Base-by-base conservation (phyloP, 768 basidiomycete genomes). In the Lentinula sp. region DNA sequence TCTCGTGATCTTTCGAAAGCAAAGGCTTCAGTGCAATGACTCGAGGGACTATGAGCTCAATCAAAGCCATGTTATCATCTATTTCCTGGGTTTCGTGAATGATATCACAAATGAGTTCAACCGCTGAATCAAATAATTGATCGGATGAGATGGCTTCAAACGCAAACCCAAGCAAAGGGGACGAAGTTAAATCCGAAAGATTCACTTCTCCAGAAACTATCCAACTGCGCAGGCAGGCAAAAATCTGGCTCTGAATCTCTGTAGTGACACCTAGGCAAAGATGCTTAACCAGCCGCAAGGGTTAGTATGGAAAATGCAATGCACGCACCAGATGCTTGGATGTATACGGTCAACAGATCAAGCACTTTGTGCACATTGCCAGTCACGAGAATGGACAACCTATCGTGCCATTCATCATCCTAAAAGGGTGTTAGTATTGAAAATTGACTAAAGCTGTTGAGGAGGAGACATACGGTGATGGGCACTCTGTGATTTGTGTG, bases 51-150 rank as follows among this genome's bases (percentile, higher is more conserved):
- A 99, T 87, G 62, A 87, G 78, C 68, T 97, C 82, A 66, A 98
- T 95, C 65, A 91, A 85, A 21, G 83, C 74, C 85, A 95, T 91
- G 69, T 93, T 95, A 34, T 98, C 96, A 62, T 96, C 90, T 34
- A 97, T 82, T 73, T 99, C 97, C 73, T 98, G 95, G 0, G 97
- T 98, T 72, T 99, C 97, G 73, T 98, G 97, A 58, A 98, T 93
- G 67, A 98, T 76, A 70, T 97, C 94, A 72, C 93, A 95, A 61
- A 98, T 80, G 39, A 92, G 88, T 62, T 97, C 91, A 42, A 95
- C 93, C 1, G 94, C 95, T 6, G 88, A 73, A 67, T 99, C 97
- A 70, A 98, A 98, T n/a, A 98, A 80, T 48, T 86, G 83, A 16
- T 95, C 91, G 3, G 87, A 88, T 3, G 79, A 79, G 34, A 98